These are phyloP conservation scores for Quaeritorhiza haematococci DNA, from an alignment of 371 early-diverging fungal genomes.

Conservation along the genomic window DNA sequence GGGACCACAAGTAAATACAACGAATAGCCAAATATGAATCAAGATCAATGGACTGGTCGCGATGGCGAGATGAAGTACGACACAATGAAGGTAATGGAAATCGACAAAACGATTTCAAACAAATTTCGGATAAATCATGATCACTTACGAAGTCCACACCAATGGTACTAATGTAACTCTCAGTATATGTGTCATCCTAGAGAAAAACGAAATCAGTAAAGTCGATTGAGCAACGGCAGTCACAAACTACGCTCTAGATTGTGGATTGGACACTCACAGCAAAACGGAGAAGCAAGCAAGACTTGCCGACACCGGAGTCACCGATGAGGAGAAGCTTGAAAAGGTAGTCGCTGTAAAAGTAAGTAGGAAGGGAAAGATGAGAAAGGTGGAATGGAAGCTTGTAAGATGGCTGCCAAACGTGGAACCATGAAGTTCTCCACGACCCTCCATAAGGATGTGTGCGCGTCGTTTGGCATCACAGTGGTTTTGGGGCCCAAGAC, in stretches of 20 bases:
- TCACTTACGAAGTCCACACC: constrained; percentile 95
- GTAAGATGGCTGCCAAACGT: no score
- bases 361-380: no score
- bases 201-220: constrained; percentile 22
- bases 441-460: no score
- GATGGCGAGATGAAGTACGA: background rate
- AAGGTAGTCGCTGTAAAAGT: constrained; percentile 74
- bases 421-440: no score
- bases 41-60: background rate
- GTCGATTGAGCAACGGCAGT: background rate
- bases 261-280: constrained; percentile 22
- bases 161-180: constrained; percentile 95
- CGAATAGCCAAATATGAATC: background rate
- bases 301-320: constrained; percentile 99
- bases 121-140: background rate
- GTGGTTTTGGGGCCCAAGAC: no score
- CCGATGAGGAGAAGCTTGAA: constrained; percentile 99
- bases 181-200: constrained; percentile 98
- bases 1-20: background rate
- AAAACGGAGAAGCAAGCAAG: constrained; percentile 92
- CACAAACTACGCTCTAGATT: background rate
- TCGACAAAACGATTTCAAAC: no score
- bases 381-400: no score
- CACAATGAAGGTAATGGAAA: no score
- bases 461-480: no score